Base-by-base conservation (phyloP, 257 asterid species). In the Solanum paucissectum region DNA sequence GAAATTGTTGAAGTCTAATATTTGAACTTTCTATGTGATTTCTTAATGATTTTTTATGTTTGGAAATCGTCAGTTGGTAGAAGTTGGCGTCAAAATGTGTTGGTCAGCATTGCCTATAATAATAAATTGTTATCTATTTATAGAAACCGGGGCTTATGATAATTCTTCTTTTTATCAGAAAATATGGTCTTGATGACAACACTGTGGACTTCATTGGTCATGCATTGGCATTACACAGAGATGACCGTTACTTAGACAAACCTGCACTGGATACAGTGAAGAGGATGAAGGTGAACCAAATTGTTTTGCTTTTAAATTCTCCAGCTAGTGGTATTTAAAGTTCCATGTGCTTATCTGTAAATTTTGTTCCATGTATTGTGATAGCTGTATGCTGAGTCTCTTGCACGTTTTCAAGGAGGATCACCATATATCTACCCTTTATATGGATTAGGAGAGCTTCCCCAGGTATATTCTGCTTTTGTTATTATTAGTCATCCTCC, bases 381-480 rank as follows among this genome's bases (percentile, higher is more conserved):
- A 87, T 87, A 96, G 98, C 98, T 96, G 89, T 96, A 95, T 83
- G 93, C 97, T 34, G 99, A 96, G 91, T 94, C 98, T 88, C 85
- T 96, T 55, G 95, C 94, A 33, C 98, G 98, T 87, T 96, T 96
- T 93, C 96, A 96, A 84, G 99, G 98, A 90, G 98, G 99, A 87
- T 96, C 99, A 83, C 98, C 99, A 37, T 96, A 96, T 90, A 95
- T 96, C 90, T 96, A 96, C 74, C 99, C 98, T 68, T 86, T 96
- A 87, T 96, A 96, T 86, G 99, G 99, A 74, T 92, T 96, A 68
- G 99, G 98, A 90, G 99, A 96, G 94, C 98, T 96, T 86, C 99
- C 98, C 58, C 99, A 96, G 98, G 99, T 95, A 18, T 23, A 18
- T 84, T 55, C 87, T 81, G 32, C 84, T 73, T 38, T 58, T 74